Percentiles rank a stretch among this genome's conserved stretches.
Conservation (phyloP, 2,329 filamentous ascomycete species). For the Aspergillus bombycis region DNA sequence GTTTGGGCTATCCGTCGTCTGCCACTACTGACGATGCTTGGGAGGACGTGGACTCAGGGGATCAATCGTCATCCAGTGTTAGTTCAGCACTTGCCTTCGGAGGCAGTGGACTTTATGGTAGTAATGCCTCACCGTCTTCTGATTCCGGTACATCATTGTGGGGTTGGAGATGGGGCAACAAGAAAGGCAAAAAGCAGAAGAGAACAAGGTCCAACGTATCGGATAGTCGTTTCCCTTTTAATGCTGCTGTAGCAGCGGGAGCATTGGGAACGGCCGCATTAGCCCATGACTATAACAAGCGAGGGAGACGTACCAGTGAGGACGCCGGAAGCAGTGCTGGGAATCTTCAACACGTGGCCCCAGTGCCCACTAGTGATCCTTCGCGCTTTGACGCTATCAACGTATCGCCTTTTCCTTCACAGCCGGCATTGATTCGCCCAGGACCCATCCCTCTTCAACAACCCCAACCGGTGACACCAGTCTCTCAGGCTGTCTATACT, state of each 20-base stretch:
- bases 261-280: conserved; percentile 48
- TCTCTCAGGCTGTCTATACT: conserved; percentile 69
- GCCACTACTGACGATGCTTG: conserved; percentile 54
- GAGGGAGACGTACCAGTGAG: conserved; percentile 21
- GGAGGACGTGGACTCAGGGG: conserved; percentile 62
- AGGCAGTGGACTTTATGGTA: conserved; percentile 47
- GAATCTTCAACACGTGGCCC: conserved; percentile 63
- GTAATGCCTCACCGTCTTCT: conserved; percentile 56
- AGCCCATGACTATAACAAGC: conserved; percentile 40
- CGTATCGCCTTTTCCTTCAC: conserved; percentile 26
- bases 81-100: conserved; percentile 66
- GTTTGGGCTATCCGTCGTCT: conserved; percentile 30
- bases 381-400: conserved; percentile 60
- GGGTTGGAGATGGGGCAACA: conserved; percentile 63
- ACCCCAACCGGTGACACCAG: conserved; percentile 75
- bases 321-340: conserved; percentile 45
- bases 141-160: conserved; percentile 61
- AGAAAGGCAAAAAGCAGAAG: conserved; percentile 33
- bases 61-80: conserved; percentile 55
- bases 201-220: conserved; percentile 23
- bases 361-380: conserved; percentile 68
- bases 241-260: conserved; percentile 45
- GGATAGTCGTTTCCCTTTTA: conserved; percentile 29
- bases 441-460: conserved; percentile 76
- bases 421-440: conserved; percentile 50